Evolutionary conservation across 352 stramenopile genomes (phyloP).

Genomic region (Pythium guiyangense): DNA sequence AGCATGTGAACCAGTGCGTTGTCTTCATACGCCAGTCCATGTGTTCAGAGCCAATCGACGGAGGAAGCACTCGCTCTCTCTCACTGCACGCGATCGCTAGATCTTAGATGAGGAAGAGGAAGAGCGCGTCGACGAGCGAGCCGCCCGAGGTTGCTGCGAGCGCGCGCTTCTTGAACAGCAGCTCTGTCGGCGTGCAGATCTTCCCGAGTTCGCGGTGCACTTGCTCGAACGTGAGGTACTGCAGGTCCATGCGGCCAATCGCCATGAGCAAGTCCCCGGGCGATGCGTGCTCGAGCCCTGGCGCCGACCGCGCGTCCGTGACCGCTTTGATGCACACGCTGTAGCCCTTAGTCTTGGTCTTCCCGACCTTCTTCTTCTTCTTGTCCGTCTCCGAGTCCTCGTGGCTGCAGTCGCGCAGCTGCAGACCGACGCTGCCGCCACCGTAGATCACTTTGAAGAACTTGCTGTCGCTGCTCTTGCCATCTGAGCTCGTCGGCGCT

Average conservation of each 20-base stretch:
- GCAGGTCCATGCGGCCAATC: slow-evolving; percentile 58
- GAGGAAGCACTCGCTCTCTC: background rate
- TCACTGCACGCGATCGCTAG: too few species aligned
- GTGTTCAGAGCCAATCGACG: background rate
- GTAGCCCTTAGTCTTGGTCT: slow-evolving; percentile 66
- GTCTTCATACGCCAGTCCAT: background rate
- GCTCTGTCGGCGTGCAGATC: slow-evolving; percentile 39
- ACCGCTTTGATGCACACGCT: slow-evolving; percentile 53
- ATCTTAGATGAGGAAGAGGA: slow-evolving; percentile 48
- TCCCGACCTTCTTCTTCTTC: slow-evolving; percentile 41
- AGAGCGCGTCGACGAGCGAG: slow-evolving; percentile 55
- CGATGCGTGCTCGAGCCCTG: slow-evolving; percentile 45
- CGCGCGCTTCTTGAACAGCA: slow-evolving; percentile 67
- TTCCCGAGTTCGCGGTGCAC: slow-evolving; percentile 38
- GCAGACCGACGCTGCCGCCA: slow-evolving; percentile 40
- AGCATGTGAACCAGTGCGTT: too few species aligned
- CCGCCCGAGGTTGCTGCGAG: slow-evolving; percentile 21
- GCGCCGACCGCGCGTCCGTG: slow-evolving; percentile 36
- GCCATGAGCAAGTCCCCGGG: slow-evolving; percentile 66
- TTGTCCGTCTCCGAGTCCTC: slow-evolving; percentile 38
- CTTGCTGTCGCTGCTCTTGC: slow-evolving; percentile 31
- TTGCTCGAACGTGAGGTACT: slow-evolving; percentile 57
- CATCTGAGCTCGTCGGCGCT: slow-evolving; percentile 2
- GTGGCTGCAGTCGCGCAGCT: slow-evolving; percentile 39
- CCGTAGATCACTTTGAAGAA: slow-evolving; percentile 72